These are phyloP conservation scores for Backusella circina DNA, from an alignment of 192 early-diverging fungal species.

Conservation along the genomic window DNA sequence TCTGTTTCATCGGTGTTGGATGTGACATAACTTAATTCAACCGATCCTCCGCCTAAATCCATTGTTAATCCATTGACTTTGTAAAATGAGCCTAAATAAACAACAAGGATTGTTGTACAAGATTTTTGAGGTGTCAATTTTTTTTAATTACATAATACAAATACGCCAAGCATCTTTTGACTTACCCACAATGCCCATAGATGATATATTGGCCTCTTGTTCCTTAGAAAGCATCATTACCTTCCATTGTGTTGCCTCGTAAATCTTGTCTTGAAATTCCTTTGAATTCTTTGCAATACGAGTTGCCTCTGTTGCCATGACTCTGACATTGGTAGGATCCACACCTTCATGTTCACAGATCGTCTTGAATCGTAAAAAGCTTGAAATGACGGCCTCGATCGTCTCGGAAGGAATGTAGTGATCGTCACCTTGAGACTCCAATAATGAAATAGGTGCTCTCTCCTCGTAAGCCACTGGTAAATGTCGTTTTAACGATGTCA, in stretches of 20 bases:
- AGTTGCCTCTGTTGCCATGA: conserved; percentile 57
- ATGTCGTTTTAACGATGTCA: conserved; percentile 41
- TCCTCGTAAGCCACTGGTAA: conserved; percentile 54
- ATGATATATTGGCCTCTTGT: conserved; percentile 50
- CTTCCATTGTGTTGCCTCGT: conserved; percentile 39
- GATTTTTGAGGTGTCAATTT: background rate
- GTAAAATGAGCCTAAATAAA: conserved; percentile 40
- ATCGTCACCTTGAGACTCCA: conserved; percentile 41
- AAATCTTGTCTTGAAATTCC: conserved; percentile 41
- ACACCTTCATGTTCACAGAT: conserved; percentile 41
- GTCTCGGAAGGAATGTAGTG: conserved; percentile 39
- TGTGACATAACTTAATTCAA: conserved; percentile 52
- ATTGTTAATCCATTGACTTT: conserved; percentile 49
- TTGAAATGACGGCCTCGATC: conserved; percentile 44
- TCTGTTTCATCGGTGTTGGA: background rate
- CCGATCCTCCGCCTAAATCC: conserved; percentile 55
- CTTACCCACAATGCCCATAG: conserved; percentile 47
- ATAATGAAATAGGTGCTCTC: conserved; percentile 50
- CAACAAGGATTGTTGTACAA: background rate
- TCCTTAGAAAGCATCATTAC: conserved; percentile 38
- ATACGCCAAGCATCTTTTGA: background rate
- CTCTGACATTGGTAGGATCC: conserved; percentile 31
- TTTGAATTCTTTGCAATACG: conserved; percentile 46
- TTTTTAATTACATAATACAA: background rate
- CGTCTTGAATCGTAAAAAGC: conserved; percentile 48